Conservation (phyloP, 1,139 yeast species). For the Scheffersomyces segobiensis region DNA sequence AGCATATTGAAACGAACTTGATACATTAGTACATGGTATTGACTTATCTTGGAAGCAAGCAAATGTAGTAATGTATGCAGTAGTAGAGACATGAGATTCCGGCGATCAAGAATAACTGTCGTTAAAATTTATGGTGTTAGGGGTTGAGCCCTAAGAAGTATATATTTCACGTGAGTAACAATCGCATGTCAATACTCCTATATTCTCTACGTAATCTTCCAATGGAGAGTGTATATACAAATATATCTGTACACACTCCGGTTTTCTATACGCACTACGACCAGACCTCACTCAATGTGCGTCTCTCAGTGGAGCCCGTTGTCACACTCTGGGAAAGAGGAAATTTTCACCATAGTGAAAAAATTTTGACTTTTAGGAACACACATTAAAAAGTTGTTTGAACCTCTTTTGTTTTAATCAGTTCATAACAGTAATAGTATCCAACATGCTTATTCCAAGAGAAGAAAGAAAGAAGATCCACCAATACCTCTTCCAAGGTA, state of each 20-base stretch:
- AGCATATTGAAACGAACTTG: no score
- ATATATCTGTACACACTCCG: not conserved
- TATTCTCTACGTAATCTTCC: not conserved
- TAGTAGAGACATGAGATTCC: not conserved
- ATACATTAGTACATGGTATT: not conserved
- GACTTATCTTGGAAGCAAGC: not conserved
- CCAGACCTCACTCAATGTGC: not conserved
- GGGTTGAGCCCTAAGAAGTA: not conserved
- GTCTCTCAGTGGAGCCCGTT: not conserved
- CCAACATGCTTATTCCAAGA: conserved; percentile 97
- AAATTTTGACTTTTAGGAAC: not conserved
- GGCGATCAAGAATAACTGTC: not conserved
- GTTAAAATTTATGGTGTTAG: not conserved
- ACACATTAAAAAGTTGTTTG: not conserved
- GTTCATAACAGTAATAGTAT: conserved; percentile 15
- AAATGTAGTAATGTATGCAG: not conserved
- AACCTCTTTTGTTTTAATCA: not conserved
- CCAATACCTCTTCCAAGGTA: conserved; percentile 98
- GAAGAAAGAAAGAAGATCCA: conserved; percentile 99
- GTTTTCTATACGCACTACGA: not conserved
- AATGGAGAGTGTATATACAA: not conserved
- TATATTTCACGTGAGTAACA: no score
- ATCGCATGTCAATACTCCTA: no score
- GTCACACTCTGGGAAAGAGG: not conserved
- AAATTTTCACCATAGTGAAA: not conserved